These are phyloP conservation scores for Xylaria sp. DNA, from an alignment of 2,329 filamentous ascomycete genomes.

Conservation along the genomic window DNA sequence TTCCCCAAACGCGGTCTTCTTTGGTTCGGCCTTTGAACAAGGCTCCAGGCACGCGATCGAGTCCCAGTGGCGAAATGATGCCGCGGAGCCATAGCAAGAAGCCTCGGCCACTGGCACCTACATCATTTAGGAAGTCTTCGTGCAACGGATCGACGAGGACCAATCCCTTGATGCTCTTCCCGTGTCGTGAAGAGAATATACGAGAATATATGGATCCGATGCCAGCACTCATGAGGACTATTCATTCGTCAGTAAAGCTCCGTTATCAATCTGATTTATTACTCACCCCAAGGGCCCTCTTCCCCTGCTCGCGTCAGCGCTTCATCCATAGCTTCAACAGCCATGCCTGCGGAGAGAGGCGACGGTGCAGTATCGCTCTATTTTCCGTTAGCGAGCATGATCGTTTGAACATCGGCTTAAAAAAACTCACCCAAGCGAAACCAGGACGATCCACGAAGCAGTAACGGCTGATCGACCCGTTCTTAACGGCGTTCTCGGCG, in stretches of 20 bases:
- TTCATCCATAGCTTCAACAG: slow-evolving; percentile 88
- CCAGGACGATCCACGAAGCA: slow-evolving; percentile 97
- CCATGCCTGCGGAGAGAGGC: slow-evolving; percentile 91
- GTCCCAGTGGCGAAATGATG: slow-evolving; percentile 84
- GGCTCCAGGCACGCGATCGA: slow-evolving; percentile 82
- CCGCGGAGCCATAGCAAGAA: slow-evolving; percentile 90
- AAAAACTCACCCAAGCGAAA: slow-evolving; percentile 73
- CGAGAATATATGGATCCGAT: slow-evolving; percentile 89
- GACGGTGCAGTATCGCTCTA: slow-evolving; percentile 88
- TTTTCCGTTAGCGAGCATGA: slow-evolving; percentile 17
- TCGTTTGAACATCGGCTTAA: not conserved
- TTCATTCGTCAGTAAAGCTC: slow-evolving; percentile 20
- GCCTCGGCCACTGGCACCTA: slow-evolving; percentile 76
- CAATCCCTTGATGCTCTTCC: slow-evolving; percentile 78
- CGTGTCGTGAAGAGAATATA: slow-evolving; percentile 88
- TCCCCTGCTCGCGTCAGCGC: slow-evolving; percentile 84
- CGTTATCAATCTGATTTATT: not conserved
- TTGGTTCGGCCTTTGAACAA: slow-evolving; percentile 83
- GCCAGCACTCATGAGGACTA: slow-evolving; percentile 83
- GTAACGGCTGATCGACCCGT: slow-evolving; percentile 86
- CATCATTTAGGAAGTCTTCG: slow-evolving; percentile 79
- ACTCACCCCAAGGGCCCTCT: slow-evolving; percentile 77
- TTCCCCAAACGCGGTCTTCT: slow-evolving; percentile 86
- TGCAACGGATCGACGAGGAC: slow-evolving; percentile 90
- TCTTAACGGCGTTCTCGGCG: slow-evolving; percentile 78